A percentile compares a stretch with the other conserved stretches of the same genome.
These are phyloP conservation scores for Phytopythium montanum DNA, from an alignment of 352 stramenopile genomes.

Conservation along the genomic window DNA sequence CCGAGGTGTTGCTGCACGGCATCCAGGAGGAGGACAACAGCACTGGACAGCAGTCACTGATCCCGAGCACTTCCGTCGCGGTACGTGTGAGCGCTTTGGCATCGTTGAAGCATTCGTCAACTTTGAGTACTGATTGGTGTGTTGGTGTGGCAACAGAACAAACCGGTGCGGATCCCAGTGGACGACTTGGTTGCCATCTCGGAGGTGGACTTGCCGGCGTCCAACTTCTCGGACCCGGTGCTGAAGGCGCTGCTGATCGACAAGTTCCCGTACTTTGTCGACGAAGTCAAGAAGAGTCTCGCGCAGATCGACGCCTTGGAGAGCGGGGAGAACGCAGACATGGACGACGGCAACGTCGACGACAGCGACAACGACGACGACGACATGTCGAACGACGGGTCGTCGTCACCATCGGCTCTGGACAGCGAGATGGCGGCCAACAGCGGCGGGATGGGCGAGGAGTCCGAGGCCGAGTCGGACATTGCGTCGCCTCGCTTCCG, in stretches of 20 bases:
- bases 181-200: constrained; percentile 77
- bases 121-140: constrained; percentile 7
- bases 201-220: constrained; percentile 67
- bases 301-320: constrained; percentile 49
- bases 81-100: not conserved
- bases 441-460: constrained; percentile 32
- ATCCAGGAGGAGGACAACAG: constrained; percentile 34
- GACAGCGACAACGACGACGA: constrained; percentile 84
- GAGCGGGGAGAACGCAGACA: constrained; percentile 27
- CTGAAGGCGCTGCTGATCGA: constrained; percentile 62
- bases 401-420: constrained; percentile 65
- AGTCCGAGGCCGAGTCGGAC: constrained; percentile 63
- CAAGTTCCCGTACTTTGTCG: constrained; percentile 74
- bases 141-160: constrained; percentile 32
- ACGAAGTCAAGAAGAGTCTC: constrained; percentile 75
- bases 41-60: constrained; percentile 23
- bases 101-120: not conserved
- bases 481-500: constrained; percentile 22
- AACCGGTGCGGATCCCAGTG: constrained; percentile 76
- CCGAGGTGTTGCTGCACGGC: constrained; percentile 68
- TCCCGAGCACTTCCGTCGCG: not conserved
- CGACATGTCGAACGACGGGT: constrained; percentile 86
- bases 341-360: constrained; percentile 29
- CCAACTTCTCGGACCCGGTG: constrained; percentile 65
- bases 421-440: constrained; percentile 61